phyloP scores from a whole-genome alignment of 306 rosid species.

The Casuarina glauca region DNA sequence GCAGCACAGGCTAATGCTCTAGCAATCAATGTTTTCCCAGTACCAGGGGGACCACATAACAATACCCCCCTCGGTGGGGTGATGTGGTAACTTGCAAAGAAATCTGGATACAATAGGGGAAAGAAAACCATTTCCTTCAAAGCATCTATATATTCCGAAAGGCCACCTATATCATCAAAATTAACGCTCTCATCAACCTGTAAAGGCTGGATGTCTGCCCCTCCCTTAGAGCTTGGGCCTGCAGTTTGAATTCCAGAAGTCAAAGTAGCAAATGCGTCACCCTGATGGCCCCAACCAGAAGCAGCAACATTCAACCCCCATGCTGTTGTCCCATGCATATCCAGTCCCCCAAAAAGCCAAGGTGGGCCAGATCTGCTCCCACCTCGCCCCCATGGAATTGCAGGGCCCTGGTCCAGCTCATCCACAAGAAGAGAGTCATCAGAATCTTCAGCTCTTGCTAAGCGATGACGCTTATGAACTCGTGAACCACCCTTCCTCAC shows the following conservation, averaged over 20 bases:
- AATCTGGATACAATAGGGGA: conserved; percentile 93
- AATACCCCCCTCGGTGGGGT: conserved; percentile 98
- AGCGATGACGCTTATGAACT: conserved; percentile 91
- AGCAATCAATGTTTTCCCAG: conserved; percentile 95
- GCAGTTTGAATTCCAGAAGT: conserved; percentile 98
- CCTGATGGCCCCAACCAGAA: conserved; percentile 99
- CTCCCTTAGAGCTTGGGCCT: conserved; percentile 99
- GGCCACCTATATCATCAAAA: conserved; percentile 95
- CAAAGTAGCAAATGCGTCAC: conserved; percentile 73
- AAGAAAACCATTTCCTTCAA: conserved; percentile 98
- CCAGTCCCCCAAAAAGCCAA: conserved; percentile 93
- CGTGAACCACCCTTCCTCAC: conserved; percentile 90
- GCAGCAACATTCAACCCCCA: conserved; percentile 96
- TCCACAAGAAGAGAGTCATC: conserved; percentile 98
- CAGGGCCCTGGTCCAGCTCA: conserved; percentile 95
- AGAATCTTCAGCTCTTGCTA: conserved; percentile 81
- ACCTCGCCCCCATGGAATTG: conserved; percentile 90
- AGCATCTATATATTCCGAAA: conserved; percentile 86
- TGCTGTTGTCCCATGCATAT: conserved; percentile 81
- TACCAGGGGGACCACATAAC: conserved; percentile 99
- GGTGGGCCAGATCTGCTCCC: conserved; percentile 91
- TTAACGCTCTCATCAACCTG: conserved; percentile 96
- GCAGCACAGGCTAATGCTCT: conserved; percentile 98
- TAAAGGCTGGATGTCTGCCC: conserved; percentile 96
- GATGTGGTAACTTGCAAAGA: conserved; percentile 92